phyloP scores from a whole-genome alignment of 73 alveolate genomes.

The Paramecium octaurelia region DNA sequence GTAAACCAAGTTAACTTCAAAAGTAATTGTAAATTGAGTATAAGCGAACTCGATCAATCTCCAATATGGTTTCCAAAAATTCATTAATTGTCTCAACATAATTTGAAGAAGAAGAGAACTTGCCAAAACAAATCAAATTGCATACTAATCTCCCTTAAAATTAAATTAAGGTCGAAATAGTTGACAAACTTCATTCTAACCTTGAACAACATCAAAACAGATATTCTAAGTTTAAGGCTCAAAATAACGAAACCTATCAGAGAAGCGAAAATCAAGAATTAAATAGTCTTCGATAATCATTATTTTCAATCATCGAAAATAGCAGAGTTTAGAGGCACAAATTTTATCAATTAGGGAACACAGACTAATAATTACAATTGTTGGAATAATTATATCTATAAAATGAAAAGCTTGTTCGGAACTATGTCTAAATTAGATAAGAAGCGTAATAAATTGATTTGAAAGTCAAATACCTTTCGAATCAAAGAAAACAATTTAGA shows the following conservation, averaged over 20 bases:
- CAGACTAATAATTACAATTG: constrained; percentile 3
- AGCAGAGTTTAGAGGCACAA: neutral
- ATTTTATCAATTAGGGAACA: neutral
- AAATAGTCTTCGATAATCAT: neutral
- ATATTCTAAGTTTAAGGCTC: neutral
- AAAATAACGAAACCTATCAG: neutral
- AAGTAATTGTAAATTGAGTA: neutral
- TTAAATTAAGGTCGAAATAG: neutral
- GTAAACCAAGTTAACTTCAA: neutral
- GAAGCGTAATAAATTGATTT: neutral
- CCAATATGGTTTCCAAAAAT: constrained; percentile 35
- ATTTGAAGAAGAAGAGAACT: constrained; percentile 13
- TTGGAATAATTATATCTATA: neutral
- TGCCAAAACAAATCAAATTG: neutral
- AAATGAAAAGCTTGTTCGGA: constrained; percentile 35
- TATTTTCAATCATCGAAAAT: neutral
- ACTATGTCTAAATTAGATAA: neutral
- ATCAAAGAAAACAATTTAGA: neutral
- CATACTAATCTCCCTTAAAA: neutral
- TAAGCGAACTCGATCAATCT: constrained; percentile 37
- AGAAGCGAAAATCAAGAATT: neutral
- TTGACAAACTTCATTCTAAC: neutral
- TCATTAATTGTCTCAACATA: neutral
- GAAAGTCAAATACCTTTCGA: neutral
- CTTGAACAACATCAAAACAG: neutral